Percentiles rank a stretch among this genome's conserved stretches.
phyloP scores from a whole-genome alignment of 257 asterid species.

The Solanum sparsipilum region DNA sequence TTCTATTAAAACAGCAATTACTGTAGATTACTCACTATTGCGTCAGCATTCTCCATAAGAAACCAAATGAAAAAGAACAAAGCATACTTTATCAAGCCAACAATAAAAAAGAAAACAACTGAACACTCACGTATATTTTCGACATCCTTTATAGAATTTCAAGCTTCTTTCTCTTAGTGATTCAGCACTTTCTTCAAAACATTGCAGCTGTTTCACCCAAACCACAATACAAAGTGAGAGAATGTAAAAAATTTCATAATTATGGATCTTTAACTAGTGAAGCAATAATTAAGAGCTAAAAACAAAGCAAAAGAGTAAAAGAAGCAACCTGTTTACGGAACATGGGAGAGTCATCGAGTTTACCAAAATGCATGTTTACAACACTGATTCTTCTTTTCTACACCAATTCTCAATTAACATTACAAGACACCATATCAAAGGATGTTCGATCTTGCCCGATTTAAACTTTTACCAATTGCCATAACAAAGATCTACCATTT shows the following conservation, averaged over 20 bases:
- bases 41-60: not conserved
- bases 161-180: conserved; percentile 85
- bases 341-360: conserved; percentile 99
- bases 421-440: not conserved
- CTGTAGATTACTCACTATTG: not conserved
- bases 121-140: conserved; percentile 87
- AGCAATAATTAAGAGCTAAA: not conserved
- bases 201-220: conserved; percentile 59
- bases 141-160: conserved; percentile 94
- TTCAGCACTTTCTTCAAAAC: conserved; percentile 89
- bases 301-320: not conserved
- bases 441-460: conserved; percentile 28
- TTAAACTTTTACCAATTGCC: not conserved
- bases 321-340: conserved; percentile 87
- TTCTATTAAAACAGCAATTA: not conserved
- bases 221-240: not conserved
- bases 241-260: not conserved
- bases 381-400: conserved; percentile 12
- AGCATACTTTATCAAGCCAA: not conserved
- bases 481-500: conserved; percentile 20
- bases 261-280: not conserved
- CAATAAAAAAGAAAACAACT: not conserved
- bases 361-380: conserved; percentile 79
- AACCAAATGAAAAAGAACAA: not conserved
- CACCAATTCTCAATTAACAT: conserved; percentile 9